Conservation (phyloP, 768 basidiomycete genomes). For the Rhizopogon vulgaris region DNA sequence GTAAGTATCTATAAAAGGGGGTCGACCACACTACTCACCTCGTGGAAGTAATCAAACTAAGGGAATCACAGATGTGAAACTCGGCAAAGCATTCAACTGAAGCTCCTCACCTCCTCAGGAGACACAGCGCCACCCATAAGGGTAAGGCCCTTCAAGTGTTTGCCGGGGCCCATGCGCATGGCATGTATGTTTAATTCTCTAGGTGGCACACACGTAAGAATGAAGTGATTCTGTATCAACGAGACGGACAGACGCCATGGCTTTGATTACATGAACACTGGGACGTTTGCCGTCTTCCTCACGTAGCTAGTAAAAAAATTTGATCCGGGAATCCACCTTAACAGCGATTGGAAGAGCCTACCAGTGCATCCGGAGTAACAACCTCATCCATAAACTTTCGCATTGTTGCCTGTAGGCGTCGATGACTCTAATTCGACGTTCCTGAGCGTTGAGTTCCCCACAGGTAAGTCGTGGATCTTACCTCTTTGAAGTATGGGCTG, state of each 20-base stretch:
- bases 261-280: conserved; percentile 43
- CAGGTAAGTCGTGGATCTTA: conserved; percentile 17
- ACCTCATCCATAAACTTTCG: conserved; percentile 62
- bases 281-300: conserved; percentile 58
- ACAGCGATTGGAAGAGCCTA: conserved; percentile 2
- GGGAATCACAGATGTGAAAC: neutral
- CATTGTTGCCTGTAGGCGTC: conserved; percentile 33
- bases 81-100: neutral
- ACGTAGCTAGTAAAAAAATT: conserved; percentile 24
- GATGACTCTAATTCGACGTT: conserved; percentile 40
- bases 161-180: conserved; percentile 73
- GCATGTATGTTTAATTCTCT: conserved; percentile 46
- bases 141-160: conserved; percentile 76
- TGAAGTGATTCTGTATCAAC: neutral
- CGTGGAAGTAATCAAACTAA: conserved; percentile 85
- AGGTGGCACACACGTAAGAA: neutral
- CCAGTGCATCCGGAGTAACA: conserved; percentile 37
- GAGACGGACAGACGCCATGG: conserved; percentile 38
- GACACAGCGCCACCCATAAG: conserved; percentile 77
- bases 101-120: conserved; percentile 58
- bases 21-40: conserved; percentile 29
- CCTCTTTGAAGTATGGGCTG: conserved; percentile 73
- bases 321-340: conserved; percentile 6
- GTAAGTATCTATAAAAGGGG: neutral
- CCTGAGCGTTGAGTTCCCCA: conserved; percentile 18